Evolutionary conservation across 768 basidiomycete species (phyloP), one percentile per base, ranked within the genome.

Genomic region (Naganishia friedmannii): DNA sequence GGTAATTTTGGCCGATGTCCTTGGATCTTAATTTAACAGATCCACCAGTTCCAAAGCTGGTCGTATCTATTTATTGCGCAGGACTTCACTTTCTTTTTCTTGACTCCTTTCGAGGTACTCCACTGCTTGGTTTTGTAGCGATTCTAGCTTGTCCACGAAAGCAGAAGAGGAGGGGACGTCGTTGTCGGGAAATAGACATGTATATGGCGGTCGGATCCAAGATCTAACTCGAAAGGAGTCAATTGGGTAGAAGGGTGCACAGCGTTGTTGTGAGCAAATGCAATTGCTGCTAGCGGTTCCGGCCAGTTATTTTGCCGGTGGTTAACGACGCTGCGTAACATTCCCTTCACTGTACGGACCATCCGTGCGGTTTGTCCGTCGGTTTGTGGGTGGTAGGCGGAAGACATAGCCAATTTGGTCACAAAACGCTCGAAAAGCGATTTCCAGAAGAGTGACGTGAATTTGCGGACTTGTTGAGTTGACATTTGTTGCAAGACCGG

Each of bases 381-480:
- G 6, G 80, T 82, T 65, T 83, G 81, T 0, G 84, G 85, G 65
- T 84, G 84, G 56, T 81, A 84, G 0, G 83, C 84, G 0, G 84
- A 84, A n/a, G 39, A 39, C 39, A 32, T 29, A 0, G 46, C 29
- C 21, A 66, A 56, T 19, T 45, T 67, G 15, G 66, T 15, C 19
- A 3, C 65, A 28, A 69, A 39, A 45, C 56, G 31, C n/a, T 67
- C 29, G 32, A 68, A 72, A 3, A 69, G 51, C 26, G 55, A 23
- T 1, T 42, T 10, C 42, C 42, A 42, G 42, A 42, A 42, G 42
- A 42, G 9, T 5, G 34, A 37, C 34, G 34, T 5, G 34, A 37
- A 37, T 37, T 37, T 37, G 6, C 34, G 12, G 34, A 37, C 12
- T 37, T 37, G 34, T 37, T 37, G 34, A 37, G 34, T 37, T 37